These are phyloP conservation scores for Paraconiothyrium sp. DNA, from an alignment of 2,329 filamentous ascomycete species.

Conservation along the genomic window DNA sequence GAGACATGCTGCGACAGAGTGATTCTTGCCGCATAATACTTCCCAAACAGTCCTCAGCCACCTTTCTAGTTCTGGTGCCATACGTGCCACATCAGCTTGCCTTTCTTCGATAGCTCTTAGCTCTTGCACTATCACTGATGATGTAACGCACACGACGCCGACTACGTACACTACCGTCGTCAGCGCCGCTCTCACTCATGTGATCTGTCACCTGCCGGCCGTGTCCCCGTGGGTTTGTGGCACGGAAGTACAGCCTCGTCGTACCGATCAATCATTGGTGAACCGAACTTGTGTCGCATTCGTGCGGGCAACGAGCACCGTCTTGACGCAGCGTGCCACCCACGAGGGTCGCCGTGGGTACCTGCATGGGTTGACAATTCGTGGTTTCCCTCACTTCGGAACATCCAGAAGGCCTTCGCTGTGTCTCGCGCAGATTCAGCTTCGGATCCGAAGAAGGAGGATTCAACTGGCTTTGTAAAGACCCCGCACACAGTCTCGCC, in stretches of 20 bases:
- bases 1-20: background rate
- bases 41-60: background rate
- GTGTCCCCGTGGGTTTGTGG: background rate
- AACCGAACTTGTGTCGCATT: background rate
- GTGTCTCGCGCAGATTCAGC: background rate
- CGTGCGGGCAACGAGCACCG: background rate
- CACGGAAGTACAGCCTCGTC: background rate
- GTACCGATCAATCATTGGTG: background rate
- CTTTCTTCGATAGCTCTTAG: background rate
- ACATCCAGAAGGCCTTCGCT: background rate
- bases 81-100: background rate
- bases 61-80: background rate
- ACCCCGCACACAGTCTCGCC: constrained; percentile 2
- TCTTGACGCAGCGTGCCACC: background rate
- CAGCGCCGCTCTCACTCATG: background rate
- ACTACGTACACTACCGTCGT: background rate
- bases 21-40: background rate
- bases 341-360: background rate
- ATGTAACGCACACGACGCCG: background rate
- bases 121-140: background rate
- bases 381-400: background rate
- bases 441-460: background rate
- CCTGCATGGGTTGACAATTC: background rate
- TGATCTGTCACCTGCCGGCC: constrained; percentile 2
- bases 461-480: background rate